Base-by-base conservation (phyloP, 108 stramenopile genomes). In the Stephanodiscus minutulus region DNA sequence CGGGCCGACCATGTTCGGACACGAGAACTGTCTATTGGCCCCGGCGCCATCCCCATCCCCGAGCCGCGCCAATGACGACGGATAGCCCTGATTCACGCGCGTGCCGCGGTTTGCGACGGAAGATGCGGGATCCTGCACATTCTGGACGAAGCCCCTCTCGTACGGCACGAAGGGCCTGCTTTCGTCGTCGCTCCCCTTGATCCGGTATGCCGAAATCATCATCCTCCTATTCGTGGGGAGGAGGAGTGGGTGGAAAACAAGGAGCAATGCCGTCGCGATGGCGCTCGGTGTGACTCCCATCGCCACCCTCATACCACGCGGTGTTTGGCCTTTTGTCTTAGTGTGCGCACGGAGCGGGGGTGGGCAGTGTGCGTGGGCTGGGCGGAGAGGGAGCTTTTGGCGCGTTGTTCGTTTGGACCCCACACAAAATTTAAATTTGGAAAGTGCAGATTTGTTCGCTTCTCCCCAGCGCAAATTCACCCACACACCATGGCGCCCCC, bases 1-100 rank as follows among this genome's bases (percentile, higher is more conserved):
- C 1, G 91, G 91, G 7, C 91, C 91, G 4, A 92, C 81, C 91
- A 92, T 92, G 18, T 85, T 72, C 4, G 88, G 89, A 71, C 91
- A 92, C 15, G 70, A 60, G 13, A 71, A 66, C 2, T 71, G 65
- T n/a, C 77, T 65, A 35, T 71, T 72, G 10, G 61, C 61, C 17
- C 77, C 77, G 56, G 71, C 49, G 37, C 43, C 41, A 21, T 67
- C 62, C 50, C 43, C 41, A 21, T 67, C 62, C 50, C 31, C 31
- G 31, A 33, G 31, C 31, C 31, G 31, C 5, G 66, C 35, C 18
- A 60, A 36, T 13, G 70, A 78, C 24, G 48, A 29, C 25, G 36
- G 59, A 48, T 78, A 71, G 17, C 77, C 70, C 44, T 71, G 77
- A 43, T 78, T 74, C 46, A 68, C 54, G n/a, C 62, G 54, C 9